Conservation (phyloP, 257 asterid genomes). For the Rehmannia glutinosa region DNA sequence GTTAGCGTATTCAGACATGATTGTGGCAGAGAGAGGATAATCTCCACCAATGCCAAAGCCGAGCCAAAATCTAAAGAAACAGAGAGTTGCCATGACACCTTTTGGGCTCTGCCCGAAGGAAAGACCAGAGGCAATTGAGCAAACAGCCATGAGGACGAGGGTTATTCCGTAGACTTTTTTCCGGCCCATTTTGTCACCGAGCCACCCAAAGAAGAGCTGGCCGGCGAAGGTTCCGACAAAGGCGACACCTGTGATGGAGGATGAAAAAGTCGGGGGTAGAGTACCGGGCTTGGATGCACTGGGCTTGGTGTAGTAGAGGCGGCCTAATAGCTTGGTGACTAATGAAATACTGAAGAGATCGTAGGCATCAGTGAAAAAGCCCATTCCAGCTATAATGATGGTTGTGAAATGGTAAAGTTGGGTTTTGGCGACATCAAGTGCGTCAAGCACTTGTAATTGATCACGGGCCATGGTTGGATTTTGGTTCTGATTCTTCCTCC, state of each 20-base stretch:
- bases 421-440: conserved; percentile 59
- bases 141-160: conserved; percentile 44
- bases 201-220: conserved; percentile 75
- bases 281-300: conserved; percentile 35
- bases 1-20: conserved; percentile 70
- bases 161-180: conserved; percentile 65
- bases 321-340: conserved; percentile 42
- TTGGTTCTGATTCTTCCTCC: not conserved
- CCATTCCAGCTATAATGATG: conserved; percentile 64
- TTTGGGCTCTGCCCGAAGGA: conserved; percentile 44
- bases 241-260: conserved; percentile 65
- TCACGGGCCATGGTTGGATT: conserved; percentile 32
- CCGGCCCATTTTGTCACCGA: conserved; percentile 69
- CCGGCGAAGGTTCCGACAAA: conserved; percentile 60
- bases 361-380: conserved; percentile 65
- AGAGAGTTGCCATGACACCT: conserved; percentile 55
- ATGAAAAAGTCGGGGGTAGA: conserved; percentile 35
- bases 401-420: conserved; percentile 67
- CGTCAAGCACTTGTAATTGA: conserved; percentile 47
- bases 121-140: conserved; percentile 57
- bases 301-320: conserved; percentile 43
- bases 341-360: conserved; percentile 55
- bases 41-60: conserved; percentile 80
- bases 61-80: conserved; percentile 70
- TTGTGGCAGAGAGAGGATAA: conserved; percentile 70